Evolutionary conservation across 1,284 basidiomycete genomes (phyloP), one percentile per base, ranked within the genome.

Genomic region (Pseudozyma hubeiensis): DNA sequence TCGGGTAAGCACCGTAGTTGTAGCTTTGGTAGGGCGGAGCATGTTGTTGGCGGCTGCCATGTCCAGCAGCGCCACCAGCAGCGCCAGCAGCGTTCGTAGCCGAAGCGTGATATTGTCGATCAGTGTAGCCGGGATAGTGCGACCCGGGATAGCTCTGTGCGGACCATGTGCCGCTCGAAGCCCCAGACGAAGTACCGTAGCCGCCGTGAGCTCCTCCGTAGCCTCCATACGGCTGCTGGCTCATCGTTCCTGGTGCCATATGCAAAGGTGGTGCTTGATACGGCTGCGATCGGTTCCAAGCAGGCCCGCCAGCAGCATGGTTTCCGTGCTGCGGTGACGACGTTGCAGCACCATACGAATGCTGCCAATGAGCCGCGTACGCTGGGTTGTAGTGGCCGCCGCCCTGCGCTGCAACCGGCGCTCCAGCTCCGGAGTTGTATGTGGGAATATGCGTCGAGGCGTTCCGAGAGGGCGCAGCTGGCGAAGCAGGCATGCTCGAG

Each of bases 381-480:
- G 60, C 67, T 0, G 72, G 72, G 17, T 75, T 75, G 52, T 69
- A 75, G 34, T 75, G 72, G 3, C 67, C 67, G 5, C 67, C 67
- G 4, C 64, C 44, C 37, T 52, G 48, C 24, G 37, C 55, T 16
- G 56, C 3, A 8, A 48, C 41, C 2, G 56, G 44, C n/a, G 47
- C 58, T 13, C 31, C 63, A 29, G 46, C 49, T 39, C 51, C 69
- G 2, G 57, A 41, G 41, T 50, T 58, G 47, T 64, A 61, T 13
- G 57, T 40, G 30, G 47, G n/a, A 9, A 35, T 39, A 44, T 48
- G 47, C 16, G 44, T 16, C 35, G 39, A 48, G 10, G 45, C 50
- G 9, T 54, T 46, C 9, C 39, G 53, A 33, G 47, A 46, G 4
- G 56, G 39, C 30, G 48, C 52, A 16, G 56, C 66, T 3, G 66